Percentiles rank a stretch among this genome's conserved stretches.
phyloP scores from a whole-genome alignment of 441 rosid species.

The Populus trichocarpa region DNA sequence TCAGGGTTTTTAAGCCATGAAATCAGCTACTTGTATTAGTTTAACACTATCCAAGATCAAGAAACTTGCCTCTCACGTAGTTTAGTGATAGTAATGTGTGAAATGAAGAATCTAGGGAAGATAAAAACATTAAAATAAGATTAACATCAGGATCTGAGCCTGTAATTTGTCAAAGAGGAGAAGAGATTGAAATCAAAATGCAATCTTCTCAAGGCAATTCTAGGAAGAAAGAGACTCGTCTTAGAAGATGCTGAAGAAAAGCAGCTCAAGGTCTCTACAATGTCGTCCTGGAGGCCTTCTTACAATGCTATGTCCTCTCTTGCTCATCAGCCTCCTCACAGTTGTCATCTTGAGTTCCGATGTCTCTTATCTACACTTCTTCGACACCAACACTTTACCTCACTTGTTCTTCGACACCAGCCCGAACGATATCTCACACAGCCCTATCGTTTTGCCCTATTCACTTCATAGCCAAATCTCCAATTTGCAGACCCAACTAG shows the following conservation, averaged over 20 bases:
- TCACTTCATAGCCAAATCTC: conserved; percentile 35
- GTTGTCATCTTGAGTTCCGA: conserved; percentile 24
- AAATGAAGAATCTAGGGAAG: conserved; percentile 23
- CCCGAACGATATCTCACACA: conserved; percentile 1
- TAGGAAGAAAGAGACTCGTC: background rate
- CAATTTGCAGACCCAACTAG: conserved; percentile 35
- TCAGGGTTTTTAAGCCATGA: conserved; percentile 3
- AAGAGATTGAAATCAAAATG: background rate
- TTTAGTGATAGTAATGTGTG: background rate
- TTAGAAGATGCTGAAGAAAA: conserved; percentile 38
- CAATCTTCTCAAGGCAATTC: background rate
- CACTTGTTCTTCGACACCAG: conserved; percentile 11
- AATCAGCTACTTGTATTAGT: background rate
- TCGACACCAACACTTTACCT: background rate
- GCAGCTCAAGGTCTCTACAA: conserved; percentile 22
- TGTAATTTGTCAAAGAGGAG: conserved; percentile 4
- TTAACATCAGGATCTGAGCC: conserved; percentile 5
- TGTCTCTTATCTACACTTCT: conserved; percentile 20
- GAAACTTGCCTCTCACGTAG: conserved; percentile 2
- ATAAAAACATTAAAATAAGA: conserved; percentile 12
- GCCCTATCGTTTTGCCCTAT: conserved; percentile 15
- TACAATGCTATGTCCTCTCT: conserved; percentile 26
- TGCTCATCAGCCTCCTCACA: conserved; percentile 28
- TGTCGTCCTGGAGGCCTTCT: conserved; percentile 28
- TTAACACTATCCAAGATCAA: background rate